Base-by-base conservation (phyloP, 805 yeast genomes). In the Starmerella gropengiesseri region DNA sequence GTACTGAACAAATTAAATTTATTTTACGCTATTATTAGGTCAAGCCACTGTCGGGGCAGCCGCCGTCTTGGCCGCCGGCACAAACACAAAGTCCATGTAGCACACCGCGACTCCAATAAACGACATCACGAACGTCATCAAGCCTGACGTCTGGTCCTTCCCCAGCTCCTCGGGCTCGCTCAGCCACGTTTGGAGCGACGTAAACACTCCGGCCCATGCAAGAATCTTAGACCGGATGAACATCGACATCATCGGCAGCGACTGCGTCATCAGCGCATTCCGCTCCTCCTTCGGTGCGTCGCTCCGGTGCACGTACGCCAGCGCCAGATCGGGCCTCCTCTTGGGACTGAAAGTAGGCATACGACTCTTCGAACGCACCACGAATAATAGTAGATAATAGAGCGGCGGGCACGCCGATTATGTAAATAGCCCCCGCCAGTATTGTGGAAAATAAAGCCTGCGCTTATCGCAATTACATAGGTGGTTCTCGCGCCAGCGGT, bases 221-320 rank as follows among this genome's bases (percentile, higher is more conserved):
- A 63, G 49, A 41, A 61, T 40, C 52, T 59, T 58, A 45, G 64
- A 60, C 40, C 60, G 47, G 53, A 62, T 44, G 43, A 62, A 61
- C 63, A 62, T 62, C 41, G 64, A 66, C 13, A 60, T 61, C 53
- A 63, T 51, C 16, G 66, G 67, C 48, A 62, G 44, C 7, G 62
- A 46, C 45, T 49, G 49, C 41, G 58, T 43, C 43, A 60, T 43
- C 23, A 42, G 20, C 44, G 53, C 36, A 3, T 57, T 25, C 12
- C 52, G 44, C 30, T 42, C 37, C 34, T 28, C 37, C 14, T 39
- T 35, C 39, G 49, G 50, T 35, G 45, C 21, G 47, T 57, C 54
- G 31, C 53, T 49, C 35, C 17, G 31, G 45, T 55, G 59, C 26
- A 55, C 60, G 48, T 58, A 60, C 45, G 60, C 60, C 17, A 60